Evolutionary conservation across 495 filamentous ascomycete genomes (phyloP).

Genomic region (Hypoxylon subgilvum): DNA sequence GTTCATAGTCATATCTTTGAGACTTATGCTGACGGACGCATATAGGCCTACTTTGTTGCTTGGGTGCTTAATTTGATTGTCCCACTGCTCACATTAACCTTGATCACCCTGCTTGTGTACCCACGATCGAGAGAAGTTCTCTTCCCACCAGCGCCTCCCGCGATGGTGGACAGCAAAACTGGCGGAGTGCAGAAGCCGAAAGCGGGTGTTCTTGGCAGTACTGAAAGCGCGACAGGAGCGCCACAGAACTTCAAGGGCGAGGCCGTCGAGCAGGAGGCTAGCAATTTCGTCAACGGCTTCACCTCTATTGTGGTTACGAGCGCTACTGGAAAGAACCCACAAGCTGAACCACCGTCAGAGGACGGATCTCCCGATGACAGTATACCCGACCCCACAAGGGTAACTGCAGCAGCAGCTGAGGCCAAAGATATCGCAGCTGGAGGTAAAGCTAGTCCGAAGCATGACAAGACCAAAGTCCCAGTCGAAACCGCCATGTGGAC

Average conservation of each 20-base stretch:
- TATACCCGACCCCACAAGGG: slow-evolving; percentile 66
- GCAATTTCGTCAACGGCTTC: slow-evolving; percentile 78
- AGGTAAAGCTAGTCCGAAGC: slow-evolving; percentile 52
- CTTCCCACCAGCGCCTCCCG: slow-evolving; percentile 77
- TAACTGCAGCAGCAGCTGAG: slow-evolving; percentile 61
- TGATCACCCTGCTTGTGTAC: slow-evolving; percentile 71
- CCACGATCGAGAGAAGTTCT: slow-evolving; percentile 66
- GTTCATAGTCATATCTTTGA: neutral
- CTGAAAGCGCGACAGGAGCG: slow-evolving; percentile 80
- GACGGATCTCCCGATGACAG: slow-evolving; percentile 52
- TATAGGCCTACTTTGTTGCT: slow-evolving; percentile 71
- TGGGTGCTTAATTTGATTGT: slow-evolving; percentile 81
- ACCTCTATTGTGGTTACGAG: slow-evolving; percentile 76
- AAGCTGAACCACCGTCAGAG: slow-evolving; percentile 51
- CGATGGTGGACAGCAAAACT: slow-evolving; percentile 65
- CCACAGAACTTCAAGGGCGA: slow-evolving; percentile 86
- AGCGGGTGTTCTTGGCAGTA: slow-evolving; percentile 72
- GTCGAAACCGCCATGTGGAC: slow-evolving; percentile 80
- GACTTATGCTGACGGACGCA: slow-evolving; percentile 11
- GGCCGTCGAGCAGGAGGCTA: slow-evolving; percentile 84
- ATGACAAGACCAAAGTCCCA: slow-evolving; percentile 85
- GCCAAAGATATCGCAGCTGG: slow-evolving; percentile 61
- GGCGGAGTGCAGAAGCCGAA: slow-evolving; percentile 73
- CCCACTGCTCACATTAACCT: slow-evolving; percentile 59
- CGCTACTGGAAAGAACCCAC: slow-evolving; percentile 74